Conservation (phyloP, 2,329 filamentous ascomycete species). For the Pseudopithomyces chartarum region DNA sequence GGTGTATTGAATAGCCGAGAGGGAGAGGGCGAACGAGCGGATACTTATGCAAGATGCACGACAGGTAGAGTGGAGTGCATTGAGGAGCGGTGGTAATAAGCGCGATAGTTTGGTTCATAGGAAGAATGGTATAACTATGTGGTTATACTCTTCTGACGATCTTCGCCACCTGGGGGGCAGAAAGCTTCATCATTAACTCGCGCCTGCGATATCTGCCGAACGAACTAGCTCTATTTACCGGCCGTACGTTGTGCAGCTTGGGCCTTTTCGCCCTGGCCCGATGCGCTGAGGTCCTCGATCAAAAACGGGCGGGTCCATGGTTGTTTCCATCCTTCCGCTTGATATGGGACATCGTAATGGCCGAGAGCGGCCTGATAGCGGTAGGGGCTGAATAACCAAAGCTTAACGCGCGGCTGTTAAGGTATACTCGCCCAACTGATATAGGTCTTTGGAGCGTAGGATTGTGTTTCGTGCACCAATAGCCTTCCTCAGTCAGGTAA, state of each 20-base stretch:
- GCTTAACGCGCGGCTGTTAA: background rate
- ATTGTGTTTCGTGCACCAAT: no score
- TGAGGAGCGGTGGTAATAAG: background rate
- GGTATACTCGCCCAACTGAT: background rate
- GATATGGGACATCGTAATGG: background rate
- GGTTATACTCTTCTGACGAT: background rate
- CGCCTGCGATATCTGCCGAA: background rate
- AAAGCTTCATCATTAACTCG: background rate
- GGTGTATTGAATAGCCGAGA: background rate
- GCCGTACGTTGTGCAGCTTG: background rate
- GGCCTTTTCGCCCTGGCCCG: background rate
- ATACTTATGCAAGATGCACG: background rate
- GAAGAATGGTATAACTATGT: background rate
- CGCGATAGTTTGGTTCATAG: background rate
- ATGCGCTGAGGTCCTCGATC: background rate
- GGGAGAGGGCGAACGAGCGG: no score
- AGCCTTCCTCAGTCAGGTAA: no score
- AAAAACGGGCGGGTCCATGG: background rate
- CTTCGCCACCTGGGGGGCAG: background rate
- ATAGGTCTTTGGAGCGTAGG: no score
- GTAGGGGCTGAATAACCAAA: background rate
- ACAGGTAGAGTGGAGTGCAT: background rate
- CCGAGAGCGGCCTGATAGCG: background rate
- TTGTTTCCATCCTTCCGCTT: background rate
- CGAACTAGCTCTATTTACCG: background rate